Evolutionary conservation across 106 monocot genomes (phyloP).

Genomic region (Ottelia alismoides): DNA sequence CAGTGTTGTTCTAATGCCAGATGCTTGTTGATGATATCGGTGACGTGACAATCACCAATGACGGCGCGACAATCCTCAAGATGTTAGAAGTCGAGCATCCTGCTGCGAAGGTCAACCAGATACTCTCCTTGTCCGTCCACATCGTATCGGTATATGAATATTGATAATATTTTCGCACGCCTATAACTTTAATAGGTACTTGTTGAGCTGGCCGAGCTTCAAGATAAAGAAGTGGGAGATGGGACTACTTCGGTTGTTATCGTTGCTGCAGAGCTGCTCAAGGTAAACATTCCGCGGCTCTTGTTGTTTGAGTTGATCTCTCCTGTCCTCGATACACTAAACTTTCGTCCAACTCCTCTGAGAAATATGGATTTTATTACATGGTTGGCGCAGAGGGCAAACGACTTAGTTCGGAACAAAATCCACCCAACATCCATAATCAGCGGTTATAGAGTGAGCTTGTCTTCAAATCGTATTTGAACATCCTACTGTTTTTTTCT

Average conservation of each 20-base stretch:
- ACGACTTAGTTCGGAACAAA: constrained; percentile 96
- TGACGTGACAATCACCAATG: constrained; percentile 98
- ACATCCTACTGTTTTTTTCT: neutral
- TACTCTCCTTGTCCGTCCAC: neutral
- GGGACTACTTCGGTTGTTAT: constrained; percentile 90
- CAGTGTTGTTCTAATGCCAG: constrained; percentile 18
- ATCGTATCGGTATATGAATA: neutral
- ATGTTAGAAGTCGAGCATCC: constrained; percentile 99
- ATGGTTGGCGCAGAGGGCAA: constrained; percentile 65
- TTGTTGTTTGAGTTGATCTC: constrained; percentile 19
- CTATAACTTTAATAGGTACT: constrained; percentile 45
- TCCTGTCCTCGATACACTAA: constrained; percentile 2
- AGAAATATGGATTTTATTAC: neutral
- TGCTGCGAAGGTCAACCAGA: constrained; percentile 72
- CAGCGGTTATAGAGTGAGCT: constrained; percentile 82
- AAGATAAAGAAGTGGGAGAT: constrained; percentile 90
- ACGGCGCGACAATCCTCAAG: constrained; percentile 98
- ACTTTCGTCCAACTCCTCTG: neutral
- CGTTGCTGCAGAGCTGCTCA: constrained; percentile 80
- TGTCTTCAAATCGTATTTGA: constrained; percentile 7
- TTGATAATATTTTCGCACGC: too few species aligned
- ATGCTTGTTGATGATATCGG: constrained; percentile 99
- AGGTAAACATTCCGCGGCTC: constrained; percentile 37
- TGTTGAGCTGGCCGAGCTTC: constrained; percentile 91
- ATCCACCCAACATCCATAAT: constrained; percentile 97